Evolutionary conservation across 805 yeast species (phyloP), one percentile per base, ranked within the genome.

Genomic region (Lachancea thermotolerans): DNA sequence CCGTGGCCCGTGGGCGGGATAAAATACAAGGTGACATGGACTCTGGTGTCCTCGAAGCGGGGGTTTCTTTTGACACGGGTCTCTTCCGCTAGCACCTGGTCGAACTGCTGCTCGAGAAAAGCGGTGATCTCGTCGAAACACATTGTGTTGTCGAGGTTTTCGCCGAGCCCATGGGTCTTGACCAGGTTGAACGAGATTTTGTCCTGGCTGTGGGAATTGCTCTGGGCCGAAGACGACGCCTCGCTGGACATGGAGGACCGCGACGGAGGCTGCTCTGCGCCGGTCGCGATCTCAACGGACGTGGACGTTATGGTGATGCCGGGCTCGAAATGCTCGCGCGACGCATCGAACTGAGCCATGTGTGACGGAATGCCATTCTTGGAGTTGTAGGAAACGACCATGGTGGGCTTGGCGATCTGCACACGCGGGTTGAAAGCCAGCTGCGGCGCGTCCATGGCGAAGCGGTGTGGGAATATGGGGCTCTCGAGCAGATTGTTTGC

Each of bases 41-140:
- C 86, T 55, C 93, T 72, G 14, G 89, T 74, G 66, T 85, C 91
- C 54, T 76, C 81, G 58, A 83, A 81, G 51, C 86, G 72, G 21
- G 95, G 95, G 60, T 87, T 86, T 73, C 97, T 81, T 64, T 77
- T 76, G 51, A 89, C 86, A 51, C 91, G 74, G 1, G 93, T 85
- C 63, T 89, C 96, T 62, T 89, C 96, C 1, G 86, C 87, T 39
- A 89, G 72, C 0, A 85, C 88, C 46, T 74, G 69, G 60, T 83
- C 90, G 59, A 84, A 85, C 59, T 85, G 91, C 59, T 82, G 88
- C 60, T 82, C 84, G 56, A 85, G 66, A 59, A 75, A 85, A 46
- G 73, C 71, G 43, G 78, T 76, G 42, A 85, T 77, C 58, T 85
- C 93, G 10, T 67, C 70, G 56, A 76, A 79, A 58, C 91, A 83